Conservation (phyloP, 768 basidiomycete genomes). For the Lyophyllum atratum region DNA sequence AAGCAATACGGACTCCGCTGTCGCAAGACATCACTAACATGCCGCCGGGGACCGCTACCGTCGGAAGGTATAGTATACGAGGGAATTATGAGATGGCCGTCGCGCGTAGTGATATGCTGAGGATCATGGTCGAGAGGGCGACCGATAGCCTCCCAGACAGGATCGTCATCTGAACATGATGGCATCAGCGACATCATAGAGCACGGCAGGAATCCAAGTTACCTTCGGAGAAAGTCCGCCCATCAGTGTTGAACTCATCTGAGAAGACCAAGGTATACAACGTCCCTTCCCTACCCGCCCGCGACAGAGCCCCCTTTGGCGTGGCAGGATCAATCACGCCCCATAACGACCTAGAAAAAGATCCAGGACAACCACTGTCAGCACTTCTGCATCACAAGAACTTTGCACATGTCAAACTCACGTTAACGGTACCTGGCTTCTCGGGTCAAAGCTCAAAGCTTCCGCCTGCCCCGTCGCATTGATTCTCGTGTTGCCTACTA, state of each 20-base stretch:
- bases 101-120: conserved; percentile 8
- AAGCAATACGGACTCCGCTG: conserved; percentile 18
- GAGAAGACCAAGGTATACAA: conserved; percentile 57
- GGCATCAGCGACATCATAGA: background rate
- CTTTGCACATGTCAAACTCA: background rate
- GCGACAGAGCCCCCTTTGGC: conserved; percentile 11
- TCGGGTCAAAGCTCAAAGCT: conserved; percentile 22
- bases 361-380: background rate
- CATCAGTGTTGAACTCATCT: conserved; percentile 64
- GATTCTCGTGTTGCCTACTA: conserved; percentile 59
- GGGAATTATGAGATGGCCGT: conserved; percentile 4
- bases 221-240: conserved; percentile 28
- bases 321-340: conserved; percentile 17
- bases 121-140: background rate
- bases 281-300: conserved; percentile 49
- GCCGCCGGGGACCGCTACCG: background rate
- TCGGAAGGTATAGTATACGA: background rate
- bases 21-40: conserved; percentile 8
- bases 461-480: conserved; percentile 71
- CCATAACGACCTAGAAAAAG: background rate
- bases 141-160: conserved; percentile 12
- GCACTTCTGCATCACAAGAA: background rate
- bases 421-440: conserved; percentile 37
- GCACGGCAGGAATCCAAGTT: background rate
- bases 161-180: conserved; percentile 10